phyloP scores from a whole-genome alignment of 768 basidiomycete genomes.

The Tulasnella sp. region DNA sequence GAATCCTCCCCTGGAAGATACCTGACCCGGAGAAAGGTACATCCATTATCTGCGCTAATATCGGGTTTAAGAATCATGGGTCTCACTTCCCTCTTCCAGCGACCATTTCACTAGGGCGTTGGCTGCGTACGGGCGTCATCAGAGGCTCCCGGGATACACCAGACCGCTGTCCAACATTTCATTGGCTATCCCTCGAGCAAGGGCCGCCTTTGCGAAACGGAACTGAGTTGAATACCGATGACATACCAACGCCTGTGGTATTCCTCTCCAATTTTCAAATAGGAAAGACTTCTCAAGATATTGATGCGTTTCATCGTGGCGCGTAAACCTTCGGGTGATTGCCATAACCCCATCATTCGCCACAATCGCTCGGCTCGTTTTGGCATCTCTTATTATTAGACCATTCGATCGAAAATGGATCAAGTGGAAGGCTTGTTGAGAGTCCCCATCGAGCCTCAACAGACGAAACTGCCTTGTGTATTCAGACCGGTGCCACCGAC shows the following conservation, averaged over 20 bases:
- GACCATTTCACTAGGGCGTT: constrained; percentile 15
- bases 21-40: constrained; percentile 47
- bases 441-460: constrained; percentile 88
- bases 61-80: constrained; percentile 21
- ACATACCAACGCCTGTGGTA: not conserved
- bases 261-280: not conserved
- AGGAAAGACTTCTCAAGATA: not conserved
- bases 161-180: constrained; percentile 5
- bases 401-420: constrained; percentile 72
- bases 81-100: constrained; percentile 19
- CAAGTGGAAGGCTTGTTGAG: constrained; percentile 63
- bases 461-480: constrained; percentile 72
- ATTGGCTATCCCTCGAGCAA: not conserved
- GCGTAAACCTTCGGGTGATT: constrained; percentile 48
- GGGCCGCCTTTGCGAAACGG: not conserved
- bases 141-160: constrained; percentile 6
- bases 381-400: constrained; percentile 37
- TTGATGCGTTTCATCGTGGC: constrained; percentile 26
- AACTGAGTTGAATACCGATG: no score
- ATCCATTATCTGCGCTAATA: not conserved
- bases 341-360: constrained; percentile 4
- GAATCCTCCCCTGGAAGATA: constrained; percentile 81
- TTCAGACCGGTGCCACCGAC: constrained; percentile 75
- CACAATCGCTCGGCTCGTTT: not conserved
- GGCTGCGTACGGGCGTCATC: not conserved